These are phyloP conservation scores for Quercus glauca DNA, from an alignment of 306 rosid genomes.

Conservation along the genomic window DNA sequence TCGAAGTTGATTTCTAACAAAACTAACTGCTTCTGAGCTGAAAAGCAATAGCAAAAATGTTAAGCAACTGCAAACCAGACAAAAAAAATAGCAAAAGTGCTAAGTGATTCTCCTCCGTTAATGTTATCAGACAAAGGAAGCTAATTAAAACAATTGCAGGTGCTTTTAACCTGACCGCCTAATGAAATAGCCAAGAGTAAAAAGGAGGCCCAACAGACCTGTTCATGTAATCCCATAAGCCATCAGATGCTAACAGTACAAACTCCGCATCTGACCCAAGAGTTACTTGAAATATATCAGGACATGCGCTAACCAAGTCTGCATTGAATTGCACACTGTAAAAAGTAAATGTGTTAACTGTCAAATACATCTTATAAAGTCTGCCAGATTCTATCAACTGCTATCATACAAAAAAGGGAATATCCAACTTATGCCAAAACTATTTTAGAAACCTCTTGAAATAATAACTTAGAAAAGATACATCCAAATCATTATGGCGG, in stretches of 20 bases:
- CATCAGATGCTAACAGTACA: conserved; percentile 88
- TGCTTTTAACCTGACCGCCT: background rate
- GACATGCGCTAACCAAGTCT: conserved; percentile 80
- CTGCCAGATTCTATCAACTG: background rate
- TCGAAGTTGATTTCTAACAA: conserved; percentile 77
- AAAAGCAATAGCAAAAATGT: conserved; percentile 30
- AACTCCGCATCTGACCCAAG: conserved; percentile 84
- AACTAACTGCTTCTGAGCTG: conserved; percentile 88
- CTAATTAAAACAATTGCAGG: background rate
- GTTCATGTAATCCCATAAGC: conserved; percentile 95
- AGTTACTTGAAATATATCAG: conserved; percentile 73
- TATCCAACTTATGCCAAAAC: background rate
- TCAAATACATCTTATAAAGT: background rate
- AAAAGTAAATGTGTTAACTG: conserved; percentile 16
- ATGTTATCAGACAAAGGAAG: conserved; percentile 5
- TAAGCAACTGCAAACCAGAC: conserved; percentile 72
- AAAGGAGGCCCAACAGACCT: conserved; percentile 45
- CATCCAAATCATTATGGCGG: background rate
- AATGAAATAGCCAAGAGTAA: conserved; percentile 7
- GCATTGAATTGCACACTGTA: conserved; percentile 66
- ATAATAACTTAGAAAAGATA: background rate
- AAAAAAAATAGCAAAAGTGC: conserved; percentile 38
- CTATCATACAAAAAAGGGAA: background rate
- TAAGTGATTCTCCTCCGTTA: conserved; percentile 19
- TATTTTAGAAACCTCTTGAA: background rate